Base-by-base conservation (phyloP, 1,139 yeast species). In the Taiozyma sp. region DNA sequence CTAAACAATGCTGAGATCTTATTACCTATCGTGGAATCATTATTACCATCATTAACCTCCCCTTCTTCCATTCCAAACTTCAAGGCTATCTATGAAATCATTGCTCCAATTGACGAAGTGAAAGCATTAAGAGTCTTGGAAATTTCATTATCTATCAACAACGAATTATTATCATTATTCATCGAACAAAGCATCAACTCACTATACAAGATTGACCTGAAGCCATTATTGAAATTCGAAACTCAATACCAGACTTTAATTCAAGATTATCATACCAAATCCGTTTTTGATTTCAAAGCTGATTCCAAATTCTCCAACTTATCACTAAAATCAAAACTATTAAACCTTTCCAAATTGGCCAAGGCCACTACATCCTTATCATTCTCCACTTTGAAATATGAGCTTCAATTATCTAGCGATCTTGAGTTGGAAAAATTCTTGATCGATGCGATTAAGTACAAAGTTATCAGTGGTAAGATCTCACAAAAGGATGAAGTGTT, bases 381-480 rank as follows among this genome's bases (percentile, higher is more conserved):
- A 22, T 62, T 52, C 47, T 34, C 55, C n/a, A 47, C 49, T 23
- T 49, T 62, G 16, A 45, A 55, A 28, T 24, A 48, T 12, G 40
- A 47, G 10, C 46, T 58, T 9, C 32, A 38, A 12, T 48, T 60
- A 32, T 44, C 49, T 9, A 23, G 42, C 1, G 39, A 48, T 3
- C n/a, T 50, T n/a, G 59, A 48, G 38, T 39, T 62, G 12, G 65
- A 62, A 48, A 45, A 48, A 30, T 54, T 57, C 42, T 49, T 62
- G 46, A 51, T 61, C 43, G 54, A 54, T 29, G 59, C 64, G 32
- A 58, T 62, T 46, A 60, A 62, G 51, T 48, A 52, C 10, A 52
- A 56, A 28, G 51, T 57, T 7, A 27, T 62, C 13, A 52, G 55
- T 22, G 66, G 62, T 41, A 61, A 60, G 54, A 47, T 62, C 45